Evolutionary conservation across 306 rosid genomes (phyloP).

Genomic region (Sindora glabra): DNA sequence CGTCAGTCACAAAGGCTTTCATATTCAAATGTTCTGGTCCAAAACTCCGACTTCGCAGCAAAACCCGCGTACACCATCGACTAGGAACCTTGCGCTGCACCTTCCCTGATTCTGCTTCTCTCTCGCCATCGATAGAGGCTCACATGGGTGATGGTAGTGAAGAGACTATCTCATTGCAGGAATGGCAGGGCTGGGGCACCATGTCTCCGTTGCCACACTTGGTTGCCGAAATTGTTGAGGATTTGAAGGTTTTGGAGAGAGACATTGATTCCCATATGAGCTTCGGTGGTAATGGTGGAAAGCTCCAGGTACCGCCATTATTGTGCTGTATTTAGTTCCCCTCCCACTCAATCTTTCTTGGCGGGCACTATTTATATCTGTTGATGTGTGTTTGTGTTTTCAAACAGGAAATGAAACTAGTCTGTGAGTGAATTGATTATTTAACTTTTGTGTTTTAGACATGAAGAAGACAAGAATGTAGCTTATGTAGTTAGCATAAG

Average conservation of each 20-base stretch:
- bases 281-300: constrained; percentile 82
- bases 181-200: constrained; percentile 93
- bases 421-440: too few relatives aligned
- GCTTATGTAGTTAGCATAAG: too few relatives aligned
- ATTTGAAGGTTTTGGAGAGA: constrained; percentile 57
- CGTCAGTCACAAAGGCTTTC: constrained; percentile 19
- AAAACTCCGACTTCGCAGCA: background rate
- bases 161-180: constrained; percentile 51
- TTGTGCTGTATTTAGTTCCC: background rate
- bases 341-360: background rate
- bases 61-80: constrained; percentile 19
- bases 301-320: constrained; percentile 41
- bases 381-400: background rate
- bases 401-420: too few relatives aligned
- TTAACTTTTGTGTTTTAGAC: too few relatives aligned
- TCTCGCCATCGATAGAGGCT: constrained; percentile 20
- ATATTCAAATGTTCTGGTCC: constrained; percentile 14
- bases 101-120: constrained; percentile 21
- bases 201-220: constrained; percentile 54
- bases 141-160: constrained; percentile 4
- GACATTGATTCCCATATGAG: constrained; percentile 49
- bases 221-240: constrained; percentile 52
- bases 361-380: background rate
- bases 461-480: too few relatives aligned
- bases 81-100: background rate